phyloP scores from a whole-genome alignment of 78 protist species.

The Dictyostelium brefeldianum region DNA sequence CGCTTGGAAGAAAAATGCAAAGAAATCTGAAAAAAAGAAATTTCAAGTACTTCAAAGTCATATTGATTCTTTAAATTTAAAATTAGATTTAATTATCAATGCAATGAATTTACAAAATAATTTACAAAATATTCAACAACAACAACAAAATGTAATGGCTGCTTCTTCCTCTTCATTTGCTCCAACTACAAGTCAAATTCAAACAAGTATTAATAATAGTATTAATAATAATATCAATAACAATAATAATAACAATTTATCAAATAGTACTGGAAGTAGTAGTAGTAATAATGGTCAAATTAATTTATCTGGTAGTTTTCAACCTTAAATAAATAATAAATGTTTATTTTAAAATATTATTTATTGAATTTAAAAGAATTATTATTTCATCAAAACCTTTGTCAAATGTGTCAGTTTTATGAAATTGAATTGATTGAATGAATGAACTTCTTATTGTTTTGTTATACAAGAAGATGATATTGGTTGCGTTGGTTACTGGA shows the following conservation, averaged over 20 bases:
- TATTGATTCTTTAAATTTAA: not conserved
- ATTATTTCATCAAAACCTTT: too few species aligned
- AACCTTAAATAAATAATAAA: too few species aligned
- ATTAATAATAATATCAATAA: conserved; percentile 6
- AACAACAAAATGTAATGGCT: not conserved
- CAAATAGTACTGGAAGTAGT: not conserved
- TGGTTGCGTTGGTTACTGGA: too few species aligned
- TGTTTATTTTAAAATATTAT: too few species aligned
- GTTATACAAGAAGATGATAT: too few species aligned
- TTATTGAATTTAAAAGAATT: too few species aligned
- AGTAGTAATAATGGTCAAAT: not conserved
- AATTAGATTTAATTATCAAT: conserved; percentile 40
- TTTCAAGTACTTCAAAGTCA: not conserved
- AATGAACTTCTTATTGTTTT: too few species aligned
- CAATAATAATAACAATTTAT: not conserved
- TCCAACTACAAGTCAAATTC: not conserved
- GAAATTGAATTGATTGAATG: too few species aligned
- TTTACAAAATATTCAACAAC: not conserved
- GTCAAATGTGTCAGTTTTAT: too few species aligned
- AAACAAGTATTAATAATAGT: not conserved
- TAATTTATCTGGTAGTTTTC: too few species aligned
- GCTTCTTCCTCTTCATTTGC: not conserved
- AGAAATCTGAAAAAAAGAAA: conserved; percentile 5
- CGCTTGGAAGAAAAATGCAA: conserved; percentile 36
- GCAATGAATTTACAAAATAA: conserved; percentile 1